Percentiles rank a stretch among this genome's conserved stretches.
Evolutionary conservation across 306 rosid genomes (phyloP).

Genomic region (Gastrolobium bilobum): DNA sequence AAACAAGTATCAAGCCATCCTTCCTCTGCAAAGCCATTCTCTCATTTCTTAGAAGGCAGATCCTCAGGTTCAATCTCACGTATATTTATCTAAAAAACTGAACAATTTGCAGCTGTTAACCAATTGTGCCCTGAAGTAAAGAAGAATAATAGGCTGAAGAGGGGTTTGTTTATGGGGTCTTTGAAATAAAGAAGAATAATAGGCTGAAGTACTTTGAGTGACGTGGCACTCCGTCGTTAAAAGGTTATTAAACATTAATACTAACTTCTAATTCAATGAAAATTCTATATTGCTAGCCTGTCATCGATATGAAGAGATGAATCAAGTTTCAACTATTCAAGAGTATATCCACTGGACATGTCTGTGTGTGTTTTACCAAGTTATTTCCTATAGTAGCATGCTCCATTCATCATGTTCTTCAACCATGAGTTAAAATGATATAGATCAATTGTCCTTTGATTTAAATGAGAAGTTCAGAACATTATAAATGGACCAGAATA

Average conservation of each 20-base stretch:
- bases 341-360: background rate
- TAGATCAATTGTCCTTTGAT: background rate
- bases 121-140: too few species aligned
- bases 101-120: too few species aligned
- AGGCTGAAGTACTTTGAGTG: too few species aligned
- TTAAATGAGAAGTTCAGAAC: background rate
- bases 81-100: too few species aligned
- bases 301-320: background rate
- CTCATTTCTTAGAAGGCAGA: too few species aligned
- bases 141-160: too few species aligned
- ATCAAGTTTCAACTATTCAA: background rate
- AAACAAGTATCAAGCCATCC: too few species aligned
- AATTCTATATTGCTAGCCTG: background rate
- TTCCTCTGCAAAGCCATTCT: too few species aligned
- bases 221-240: background rate
- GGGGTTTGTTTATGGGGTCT: background rate
- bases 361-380: background rate
- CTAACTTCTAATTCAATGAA: too few species aligned
- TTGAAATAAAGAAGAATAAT: background rate
- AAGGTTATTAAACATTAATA: background rate
- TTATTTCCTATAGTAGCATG: background rate
- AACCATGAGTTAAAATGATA: background rate
- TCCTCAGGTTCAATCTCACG: too few species aligned
- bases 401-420: background rate
- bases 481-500: conserved; percentile 18